Evolutionary conservation across 179 eudicot genomes (phyloP), one percentile per base, ranked within the genome.

Genomic region (Nepenthes alata): DNA sequence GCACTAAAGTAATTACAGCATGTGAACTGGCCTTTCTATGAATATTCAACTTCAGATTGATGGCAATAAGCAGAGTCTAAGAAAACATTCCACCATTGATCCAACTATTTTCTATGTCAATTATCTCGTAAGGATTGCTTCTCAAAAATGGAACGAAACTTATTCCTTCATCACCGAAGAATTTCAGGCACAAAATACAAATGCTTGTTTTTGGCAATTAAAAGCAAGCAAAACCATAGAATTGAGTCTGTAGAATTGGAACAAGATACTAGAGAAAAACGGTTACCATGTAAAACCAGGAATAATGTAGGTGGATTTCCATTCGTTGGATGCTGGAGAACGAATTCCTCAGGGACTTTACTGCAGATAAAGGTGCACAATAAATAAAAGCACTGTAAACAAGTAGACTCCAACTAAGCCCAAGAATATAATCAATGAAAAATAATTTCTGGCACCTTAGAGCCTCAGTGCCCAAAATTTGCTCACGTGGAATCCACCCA

Each of bases 401-500:
- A 50, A 50, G 53, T 13, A 48, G 62, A 16, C 47, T 11, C 25
- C 12, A 52, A 41, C 38, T 5, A 10, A 9, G n/a, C 41, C 52
- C 47, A 35, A 35, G 4, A 67, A 6, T 60, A n/a, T 13, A 58
- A 11, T 13, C 13, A 45, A 54, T 44, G 15, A 36, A 35, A 47
- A 16, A 74, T 37, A 52, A 3, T 11, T 45, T 3, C 4, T 37
- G 39, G 67, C 62, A 87, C 97, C 99, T 94, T 67, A 81, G 68
- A 59, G 99, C 99, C 78, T 94, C 99, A 52, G 83, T 89, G 44
- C 99, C 99, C 79, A 94, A 84, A 72, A 93, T 90, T 66, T 85
- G 97, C 74, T 94, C 99, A 68, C 99, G 99, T 25, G 99, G 97
- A 70, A 94, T 90, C 99, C 99, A 94, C 52, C 99, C 99, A 70